Percentiles rank a stretch among this genome's conserved stretches.
These are phyloP conservation scores for Coemansia interrupta DNA, from an alignment of 192 early-diverging fungal genomes.

Conservation along the genomic window DNA sequence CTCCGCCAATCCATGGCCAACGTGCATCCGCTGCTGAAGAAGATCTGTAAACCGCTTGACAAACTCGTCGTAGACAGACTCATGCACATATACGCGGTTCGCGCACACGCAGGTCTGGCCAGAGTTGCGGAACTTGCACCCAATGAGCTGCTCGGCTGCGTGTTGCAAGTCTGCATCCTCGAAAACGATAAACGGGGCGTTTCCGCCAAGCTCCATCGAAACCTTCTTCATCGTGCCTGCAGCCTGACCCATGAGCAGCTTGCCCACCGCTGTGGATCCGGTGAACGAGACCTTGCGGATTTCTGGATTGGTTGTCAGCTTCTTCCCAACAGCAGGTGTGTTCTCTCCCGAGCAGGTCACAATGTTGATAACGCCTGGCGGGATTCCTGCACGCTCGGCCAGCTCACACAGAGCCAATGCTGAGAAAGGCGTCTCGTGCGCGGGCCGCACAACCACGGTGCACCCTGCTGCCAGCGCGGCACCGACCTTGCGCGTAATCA, in stretches of 20 bases:
- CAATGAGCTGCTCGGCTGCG: slow-evolving; percentile 38
- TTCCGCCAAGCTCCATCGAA: slow-evolving; percentile 61
- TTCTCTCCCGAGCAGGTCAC: slow-evolving; percentile 45
- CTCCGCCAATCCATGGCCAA: slow-evolving; percentile 72
- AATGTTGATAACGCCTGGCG: slow-evolving; percentile 53
- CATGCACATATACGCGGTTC: slow-evolving; percentile 69
- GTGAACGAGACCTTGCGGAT: slow-evolving; percentile 60
- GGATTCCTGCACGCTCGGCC: slow-evolving; percentile 51
- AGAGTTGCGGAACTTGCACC: slow-evolving; percentile 61
- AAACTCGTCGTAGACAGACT: slow-evolving; percentile 61
- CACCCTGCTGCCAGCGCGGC: slow-evolving; percentile 52
- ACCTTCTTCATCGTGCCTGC: slow-evolving; percentile 51
- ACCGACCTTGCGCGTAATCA: slow-evolving; percentile 58
- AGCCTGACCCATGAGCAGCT: slow-evolving; percentile 52
- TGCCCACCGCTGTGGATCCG: slow-evolving; percentile 54
- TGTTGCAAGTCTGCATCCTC: slow-evolving; percentile 51
- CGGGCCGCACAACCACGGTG: slow-evolving; percentile 55
- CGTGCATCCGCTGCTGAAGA: slow-evolving; percentile 54
- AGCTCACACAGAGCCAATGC: slow-evolving; percentile 56
- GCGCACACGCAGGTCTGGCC: slow-evolving; percentile 75
- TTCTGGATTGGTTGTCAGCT: slow-evolving; percentile 41
- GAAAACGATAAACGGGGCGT: slow-evolving; percentile 57
- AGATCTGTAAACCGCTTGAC: slow-evolving; percentile 61
- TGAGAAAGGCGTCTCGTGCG: slow-evolving; percentile 58
- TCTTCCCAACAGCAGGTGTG: slow-evolving; percentile 48